Evolutionary conservation across 2,329 filamentous ascomycete genomes (phyloP).

Genomic region (Colletotrichum phormii): DNA sequence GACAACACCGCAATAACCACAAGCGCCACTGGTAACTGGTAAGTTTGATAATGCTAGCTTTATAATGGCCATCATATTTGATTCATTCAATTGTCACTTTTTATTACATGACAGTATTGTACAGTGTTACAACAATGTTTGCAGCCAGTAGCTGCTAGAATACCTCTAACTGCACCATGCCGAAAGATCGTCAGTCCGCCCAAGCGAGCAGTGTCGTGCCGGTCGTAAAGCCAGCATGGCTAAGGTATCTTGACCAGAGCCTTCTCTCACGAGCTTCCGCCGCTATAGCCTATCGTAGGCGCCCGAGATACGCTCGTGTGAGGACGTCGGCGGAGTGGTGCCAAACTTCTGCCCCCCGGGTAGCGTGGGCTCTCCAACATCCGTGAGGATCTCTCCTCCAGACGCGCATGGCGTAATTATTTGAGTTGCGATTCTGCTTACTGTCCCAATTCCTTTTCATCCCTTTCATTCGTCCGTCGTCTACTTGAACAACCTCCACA

Average conservation of each 20-base stretch:
- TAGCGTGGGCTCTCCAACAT: background rate
- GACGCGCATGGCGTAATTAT: background rate
- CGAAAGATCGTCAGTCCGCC: background rate
- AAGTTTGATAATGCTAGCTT: background rate
- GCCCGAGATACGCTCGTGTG: background rate
- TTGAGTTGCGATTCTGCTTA: constrained; percentile 13
- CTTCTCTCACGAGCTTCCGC: no score
- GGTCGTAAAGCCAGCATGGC: no score
- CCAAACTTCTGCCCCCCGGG: background rate
- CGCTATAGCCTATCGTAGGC: background rate
- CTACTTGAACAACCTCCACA: constrained; percentile 75
- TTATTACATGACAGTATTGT: constrained; percentile 4
- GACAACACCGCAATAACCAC: background rate
- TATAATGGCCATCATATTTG: background rate
- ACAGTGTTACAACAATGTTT: constrained; percentile 4
- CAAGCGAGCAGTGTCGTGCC: background rate
- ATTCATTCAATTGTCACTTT: constrained; percentile 5
- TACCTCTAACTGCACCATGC: background rate
- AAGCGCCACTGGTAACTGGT: background rate
- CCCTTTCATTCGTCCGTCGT: background rate
- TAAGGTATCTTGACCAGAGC: no score
- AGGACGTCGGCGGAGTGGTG: background rate
- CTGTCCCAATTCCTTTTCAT: background rate
- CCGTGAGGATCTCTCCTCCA: background rate
- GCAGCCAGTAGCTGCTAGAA: background rate